Conservation (phyloP, 2,329 filamentous ascomycete genomes). For the Nemania sp. region DNA sequence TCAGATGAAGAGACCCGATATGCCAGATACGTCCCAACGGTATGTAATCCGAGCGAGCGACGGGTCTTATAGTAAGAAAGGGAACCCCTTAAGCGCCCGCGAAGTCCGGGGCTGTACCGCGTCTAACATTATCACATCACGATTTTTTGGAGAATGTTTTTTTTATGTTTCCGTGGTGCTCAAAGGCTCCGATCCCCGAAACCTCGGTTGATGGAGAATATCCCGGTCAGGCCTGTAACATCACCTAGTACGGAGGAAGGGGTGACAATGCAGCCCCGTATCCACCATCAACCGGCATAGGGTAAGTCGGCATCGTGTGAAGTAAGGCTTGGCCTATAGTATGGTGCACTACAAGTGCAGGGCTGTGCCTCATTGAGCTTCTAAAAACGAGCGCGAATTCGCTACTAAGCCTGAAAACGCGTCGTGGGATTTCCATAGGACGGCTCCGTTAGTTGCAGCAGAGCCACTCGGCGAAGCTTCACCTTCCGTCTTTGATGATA, state of each 20-base stretch:
- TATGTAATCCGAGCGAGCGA: not conserved
- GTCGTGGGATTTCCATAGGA: constrained; percentile 5
- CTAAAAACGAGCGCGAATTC: constrained; percentile 6
- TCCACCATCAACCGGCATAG: constrained; percentile 9
- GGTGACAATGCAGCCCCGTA: constrained; percentile 19
- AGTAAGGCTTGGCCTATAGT: not conserved
- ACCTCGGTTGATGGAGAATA: constrained; percentile 4
- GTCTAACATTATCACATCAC: constrained; percentile 8
- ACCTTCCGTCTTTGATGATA: constrained; percentile 12
- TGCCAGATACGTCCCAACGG: not conserved
- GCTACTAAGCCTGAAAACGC: not conserved
- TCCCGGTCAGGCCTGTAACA: constrained; percentile 11
- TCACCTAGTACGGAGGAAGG: constrained; percentile 13
- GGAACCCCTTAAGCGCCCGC: not conserved
- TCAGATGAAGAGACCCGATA: constrained; percentile 6
- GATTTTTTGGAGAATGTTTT: not conserved
- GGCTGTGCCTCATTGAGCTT: constrained; percentile 11
- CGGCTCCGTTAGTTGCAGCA: not conserved
- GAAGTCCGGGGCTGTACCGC: constrained; percentile 4
- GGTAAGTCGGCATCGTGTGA: not conserved
- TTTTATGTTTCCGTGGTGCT: constrained; percentile 16
- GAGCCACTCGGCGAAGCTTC: not conserved
- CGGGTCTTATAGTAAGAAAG: constrained; percentile 18
- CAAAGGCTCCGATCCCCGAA: not conserved
- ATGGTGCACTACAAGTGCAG: not conserved